Evolutionary conservation across 2,329 filamentous ascomycete species (phyloP).

Genomic region (Myriosclerotinia scirpicola): DNA sequence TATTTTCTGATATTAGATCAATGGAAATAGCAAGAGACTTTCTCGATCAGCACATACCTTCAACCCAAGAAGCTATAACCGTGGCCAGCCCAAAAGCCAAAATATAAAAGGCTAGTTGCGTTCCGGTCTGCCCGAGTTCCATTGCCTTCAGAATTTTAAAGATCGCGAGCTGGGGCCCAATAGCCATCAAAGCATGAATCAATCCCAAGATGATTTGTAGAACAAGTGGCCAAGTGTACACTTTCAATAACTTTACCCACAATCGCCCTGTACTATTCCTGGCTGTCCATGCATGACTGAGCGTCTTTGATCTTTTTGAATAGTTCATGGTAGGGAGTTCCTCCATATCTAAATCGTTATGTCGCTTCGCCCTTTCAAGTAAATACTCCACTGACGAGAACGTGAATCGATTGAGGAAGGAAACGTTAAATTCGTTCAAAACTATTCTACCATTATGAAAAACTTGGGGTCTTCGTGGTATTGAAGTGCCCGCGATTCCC

Average conservation of each 20-base stretch:
- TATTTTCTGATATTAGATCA: slow-evolving; percentile 57
- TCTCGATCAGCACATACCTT: slow-evolving; percentile 27
- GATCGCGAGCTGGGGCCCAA: slow-evolving; percentile 30
- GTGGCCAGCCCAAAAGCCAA: slow-evolving; percentile 23
- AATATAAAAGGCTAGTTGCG: slow-evolving; percentile 27
- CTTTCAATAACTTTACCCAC: slow-evolving; percentile 47
- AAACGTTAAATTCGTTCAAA: slow-evolving; percentile 59
- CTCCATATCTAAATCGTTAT: slow-evolving; percentile 57
- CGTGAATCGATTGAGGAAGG: slow-evolving; percentile 59
- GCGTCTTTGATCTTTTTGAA: slow-evolving; percentile 50
- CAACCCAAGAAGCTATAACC: slow-evolving; percentile 50
- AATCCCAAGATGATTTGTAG: slow-evolving; percentile 29
- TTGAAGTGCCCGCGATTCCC: slow-evolving; percentile 51
- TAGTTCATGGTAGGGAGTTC: slow-evolving; percentile 62
- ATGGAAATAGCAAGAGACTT: slow-evolving; percentile 44
- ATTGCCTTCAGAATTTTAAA: slow-evolving; percentile 32
- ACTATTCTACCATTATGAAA: slow-evolving; percentile 58
- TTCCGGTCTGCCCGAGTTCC: slow-evolving; percentile 21
- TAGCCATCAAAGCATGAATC: slow-evolving; percentile 26
- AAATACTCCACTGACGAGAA: slow-evolving; percentile 62
- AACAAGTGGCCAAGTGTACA: slow-evolving; percentile 49
- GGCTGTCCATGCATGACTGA: slow-evolving; percentile 48
- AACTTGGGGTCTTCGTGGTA: slow-evolving; percentile 68
- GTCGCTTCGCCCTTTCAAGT: slow-evolving; percentile 54
- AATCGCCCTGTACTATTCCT: slow-evolving; percentile 1